Percentiles rank a stretch among this genome's conserved stretches.
Evolutionary conservation across 139 green algal genomes (phyloP).

Genomic region (Asterochloris erici): DNA sequence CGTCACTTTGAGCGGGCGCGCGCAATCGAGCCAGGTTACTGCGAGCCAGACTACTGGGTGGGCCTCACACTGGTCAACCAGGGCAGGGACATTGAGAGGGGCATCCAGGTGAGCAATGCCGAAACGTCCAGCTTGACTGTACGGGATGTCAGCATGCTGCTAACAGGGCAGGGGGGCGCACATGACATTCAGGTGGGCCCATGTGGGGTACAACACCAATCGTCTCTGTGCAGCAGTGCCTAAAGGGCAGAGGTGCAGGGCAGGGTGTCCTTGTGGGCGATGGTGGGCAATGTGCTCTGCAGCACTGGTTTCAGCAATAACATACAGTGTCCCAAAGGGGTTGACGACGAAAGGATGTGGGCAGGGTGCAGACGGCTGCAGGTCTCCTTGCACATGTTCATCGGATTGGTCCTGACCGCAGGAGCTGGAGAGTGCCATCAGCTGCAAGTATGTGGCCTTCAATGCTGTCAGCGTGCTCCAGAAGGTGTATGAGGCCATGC

Average conservation of each 20-base stretch:
- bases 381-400: no score
- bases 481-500: constrained; percentile 36
- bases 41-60: constrained; percentile 73
- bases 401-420: constrained; percentile 11
- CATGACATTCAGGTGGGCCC: no score
- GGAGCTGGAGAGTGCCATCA: constrained; percentile 51
- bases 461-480: constrained; percentile 53
- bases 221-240: no score
- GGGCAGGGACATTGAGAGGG: not conserved
- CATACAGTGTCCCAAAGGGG: no score
- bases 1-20: constrained; percentile 46
- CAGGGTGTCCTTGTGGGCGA: no score
- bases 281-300: no score
- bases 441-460: constrained; percentile 62
- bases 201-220: no score
- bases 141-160: constrained; percentile 1
- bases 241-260: no score
- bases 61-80: constrained; percentile 49
- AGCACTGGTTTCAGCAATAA: no score
- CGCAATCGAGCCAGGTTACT: constrained; percentile 65
- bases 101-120: not conserved
- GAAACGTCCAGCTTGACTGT: not conserved
- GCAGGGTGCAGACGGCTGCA: no score
- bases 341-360: no score
- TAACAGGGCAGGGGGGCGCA: not conserved